Evolutionary conservation across 305 asterid species (phyloP).

Genomic region (Plantago coronopus): DNA sequence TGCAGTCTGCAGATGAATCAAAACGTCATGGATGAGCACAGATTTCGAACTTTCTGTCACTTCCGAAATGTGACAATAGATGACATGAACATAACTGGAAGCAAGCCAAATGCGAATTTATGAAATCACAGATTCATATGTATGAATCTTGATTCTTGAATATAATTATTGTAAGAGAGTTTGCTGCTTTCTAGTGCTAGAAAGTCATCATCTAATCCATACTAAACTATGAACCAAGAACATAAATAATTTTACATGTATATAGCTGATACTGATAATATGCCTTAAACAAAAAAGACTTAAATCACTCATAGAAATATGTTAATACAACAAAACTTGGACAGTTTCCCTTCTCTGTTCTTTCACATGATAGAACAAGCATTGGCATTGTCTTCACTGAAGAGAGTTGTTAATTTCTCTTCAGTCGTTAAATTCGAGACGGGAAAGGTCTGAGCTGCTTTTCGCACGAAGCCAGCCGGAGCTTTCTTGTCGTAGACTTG

Average conservation of each 20-base stretch:
- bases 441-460: constrained; percentile 42
- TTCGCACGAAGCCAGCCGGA: constrained; percentile 65
- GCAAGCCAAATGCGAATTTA: neutral
- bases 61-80: too few species aligned
- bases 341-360: neutral
- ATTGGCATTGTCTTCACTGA: constrained; percentile 84
- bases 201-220: neutral
- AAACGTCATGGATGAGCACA: too few species aligned
- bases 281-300: neutral
- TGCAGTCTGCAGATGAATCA: too few species aligned
- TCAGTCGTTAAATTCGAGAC: constrained; percentile 36
- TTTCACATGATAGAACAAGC: constrained; percentile 83
- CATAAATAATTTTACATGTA: neutral
- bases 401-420: constrained; percentile 51
- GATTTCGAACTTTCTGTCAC: too few species aligned
- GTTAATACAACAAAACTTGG: neutral
- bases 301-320: neutral
- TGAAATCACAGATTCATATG: neutral
- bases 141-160: neutral
- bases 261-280: neutral
- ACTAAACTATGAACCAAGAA: neutral
- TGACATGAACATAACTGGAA: neutral
- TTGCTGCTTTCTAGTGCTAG: neutral
- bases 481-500: constrained; percentile 81
- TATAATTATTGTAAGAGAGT: neutral